phyloP scores from a whole-genome alignment of 1,139 yeast species.

The Yamadazyma friedrichii region DNA sequence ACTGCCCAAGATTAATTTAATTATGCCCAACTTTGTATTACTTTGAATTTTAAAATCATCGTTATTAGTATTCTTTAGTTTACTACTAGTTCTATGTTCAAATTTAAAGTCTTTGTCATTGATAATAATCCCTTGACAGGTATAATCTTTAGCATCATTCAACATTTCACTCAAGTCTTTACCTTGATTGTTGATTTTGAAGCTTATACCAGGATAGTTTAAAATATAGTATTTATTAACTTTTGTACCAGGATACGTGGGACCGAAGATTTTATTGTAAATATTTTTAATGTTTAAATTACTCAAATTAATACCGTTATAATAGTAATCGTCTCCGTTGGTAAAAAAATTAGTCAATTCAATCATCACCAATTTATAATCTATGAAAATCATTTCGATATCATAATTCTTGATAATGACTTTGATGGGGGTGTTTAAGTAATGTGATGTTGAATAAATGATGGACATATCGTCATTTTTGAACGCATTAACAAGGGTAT shows the following conservation, averaged over 20 bases:
- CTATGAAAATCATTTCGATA: slow-evolving; percentile 41
- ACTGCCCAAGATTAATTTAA: slow-evolving; percentile 11
- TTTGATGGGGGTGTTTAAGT: slow-evolving; percentile 32
- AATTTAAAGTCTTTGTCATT: slow-evolving; percentile 21
- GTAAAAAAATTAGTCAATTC: slow-evolving; percentile 35
- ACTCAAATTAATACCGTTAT: slow-evolving; percentile 27
- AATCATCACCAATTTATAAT: slow-evolving; percentile 39
- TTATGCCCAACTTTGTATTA: slow-evolving; percentile 14
- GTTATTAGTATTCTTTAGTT: not conserved
- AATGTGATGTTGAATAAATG: slow-evolving; percentile 22
- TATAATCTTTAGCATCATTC: slow-evolving; percentile 34
- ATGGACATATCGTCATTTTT: slow-evolving; percentile 26
- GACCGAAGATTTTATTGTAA: slow-evolving; percentile 61
- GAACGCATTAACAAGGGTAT: slow-evolving; percentile 23
- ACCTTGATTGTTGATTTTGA: slow-evolving; percentile 20
- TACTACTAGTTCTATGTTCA: not conserved
- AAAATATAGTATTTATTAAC: slow-evolving; percentile 31
- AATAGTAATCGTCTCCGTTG: slow-evolving; percentile 17
- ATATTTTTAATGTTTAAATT: slow-evolving; percentile 33
- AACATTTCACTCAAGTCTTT: slow-evolving; percentile 20
- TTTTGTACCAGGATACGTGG: slow-evolving; percentile 56
- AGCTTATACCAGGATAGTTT: slow-evolving; percentile 57
- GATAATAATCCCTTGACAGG: slow-evolving; percentile 36
- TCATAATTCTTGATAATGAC: slow-evolving; percentile 30
- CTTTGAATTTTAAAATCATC: slow-evolving; percentile 11